Conservation (phyloP, 768 basidiomycete species). For the Coprinellus aureogranulatus region DNA sequence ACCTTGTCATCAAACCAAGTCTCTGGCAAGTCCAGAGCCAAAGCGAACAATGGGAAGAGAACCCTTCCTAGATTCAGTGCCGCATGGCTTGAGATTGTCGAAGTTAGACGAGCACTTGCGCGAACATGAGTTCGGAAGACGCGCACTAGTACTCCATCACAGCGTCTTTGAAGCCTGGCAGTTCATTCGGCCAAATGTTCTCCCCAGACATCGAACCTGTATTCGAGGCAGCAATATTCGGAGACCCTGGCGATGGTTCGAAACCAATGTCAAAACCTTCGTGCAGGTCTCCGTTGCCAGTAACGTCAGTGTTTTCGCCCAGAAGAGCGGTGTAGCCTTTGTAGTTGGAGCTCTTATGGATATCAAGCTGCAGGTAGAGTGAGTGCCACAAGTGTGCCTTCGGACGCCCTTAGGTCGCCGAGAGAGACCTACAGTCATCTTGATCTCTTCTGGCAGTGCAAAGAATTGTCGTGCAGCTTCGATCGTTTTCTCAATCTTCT, state of each 20-base stretch:
- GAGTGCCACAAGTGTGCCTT: background rate
- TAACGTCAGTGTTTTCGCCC: conserved; percentile 68
- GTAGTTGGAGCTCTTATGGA: conserved; percentile 67
- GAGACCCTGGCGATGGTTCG: conserved; percentile 37
- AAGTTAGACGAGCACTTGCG: too few relatives aligned
- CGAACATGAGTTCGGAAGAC: background rate
- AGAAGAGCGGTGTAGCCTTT: conserved; percentile 81
- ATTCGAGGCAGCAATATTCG: conserved; percentile 12
- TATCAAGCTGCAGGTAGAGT: conserved; percentile 50
- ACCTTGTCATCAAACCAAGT: conserved; percentile 85
- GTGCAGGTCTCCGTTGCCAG: conserved; percentile 75
- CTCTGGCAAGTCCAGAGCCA: conserved; percentile 74
- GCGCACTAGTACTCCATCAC: conserved; percentile 69
- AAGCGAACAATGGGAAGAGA: conserved; percentile 82
- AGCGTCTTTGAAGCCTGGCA: conserved; percentile 59
- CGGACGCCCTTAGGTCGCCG: background rate
- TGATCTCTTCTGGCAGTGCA: conserved; percentile 49
- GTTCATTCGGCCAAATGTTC: conserved; percentile 73
- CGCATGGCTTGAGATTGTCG: conserved; percentile 21
- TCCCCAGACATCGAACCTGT: conserved; percentile 56
- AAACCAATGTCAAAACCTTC: conserved; percentile 87
- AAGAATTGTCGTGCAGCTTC: conserved; percentile 62
- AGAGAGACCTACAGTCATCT: conserved; percentile 51
- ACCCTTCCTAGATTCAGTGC: conserved; percentile 47
- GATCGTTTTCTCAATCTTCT: conserved; percentile 47